phyloP scores from a whole-genome alignment of 176 grass and related monocot genomes.

The Luzula sylvatica region DNA sequence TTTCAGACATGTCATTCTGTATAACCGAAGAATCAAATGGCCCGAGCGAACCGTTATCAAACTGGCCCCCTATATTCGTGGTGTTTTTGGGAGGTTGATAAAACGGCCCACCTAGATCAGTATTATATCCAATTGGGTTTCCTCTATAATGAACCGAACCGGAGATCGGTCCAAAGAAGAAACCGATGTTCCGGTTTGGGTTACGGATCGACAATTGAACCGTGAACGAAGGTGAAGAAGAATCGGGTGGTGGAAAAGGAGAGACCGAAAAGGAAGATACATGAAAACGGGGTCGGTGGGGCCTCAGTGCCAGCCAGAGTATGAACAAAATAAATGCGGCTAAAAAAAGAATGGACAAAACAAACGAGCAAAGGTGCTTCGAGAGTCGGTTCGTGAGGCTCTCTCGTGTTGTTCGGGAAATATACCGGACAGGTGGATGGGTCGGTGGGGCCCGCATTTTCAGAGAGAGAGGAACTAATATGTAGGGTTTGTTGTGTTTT shows the following conservation, averaged over 20 bases:
- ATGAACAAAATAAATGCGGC: slow-evolving; percentile 59
- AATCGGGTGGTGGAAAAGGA: slow-evolving; percentile 20
- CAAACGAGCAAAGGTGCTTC: slow-evolving; percentile 55
- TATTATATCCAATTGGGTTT: slow-evolving; percentile 24
- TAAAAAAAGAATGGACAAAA: slow-evolving; percentile 39
- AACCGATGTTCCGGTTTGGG: slow-evolving; percentile 52
- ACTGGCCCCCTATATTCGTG: slow-evolving; percentile 12
- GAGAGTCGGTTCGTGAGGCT: slow-evolving; percentile 25
- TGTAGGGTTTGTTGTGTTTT: background rate
- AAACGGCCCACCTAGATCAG: slow-evolving; percentile 25
- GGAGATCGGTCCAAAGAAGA: slow-evolving; percentile 46
- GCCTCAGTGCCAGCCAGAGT: slow-evolving; percentile 56
- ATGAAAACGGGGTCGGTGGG: slow-evolving; percentile 82
- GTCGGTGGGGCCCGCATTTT: slow-evolving; percentile 13
- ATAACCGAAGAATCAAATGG: background rate
- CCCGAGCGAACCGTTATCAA: slow-evolving; percentile 16
- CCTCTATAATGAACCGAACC: slow-evolving; percentile 41
- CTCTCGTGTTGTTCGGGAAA: background rate
- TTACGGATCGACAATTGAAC: slow-evolving; percentile 48
- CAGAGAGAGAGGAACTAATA: background rate
- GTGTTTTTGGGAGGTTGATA: slow-evolving; percentile 59
- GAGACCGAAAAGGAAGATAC: slow-evolving; percentile 40
- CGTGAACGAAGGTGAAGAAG: slow-evolving; percentile 17
- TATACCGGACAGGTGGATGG: slow-evolving; percentile 12
- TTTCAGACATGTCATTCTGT: slow-evolving; percentile 19